Evolutionary conservation across 805 yeast genomes (phyloP).

Genomic region (Torulaspora microellipsoides): DNA sequence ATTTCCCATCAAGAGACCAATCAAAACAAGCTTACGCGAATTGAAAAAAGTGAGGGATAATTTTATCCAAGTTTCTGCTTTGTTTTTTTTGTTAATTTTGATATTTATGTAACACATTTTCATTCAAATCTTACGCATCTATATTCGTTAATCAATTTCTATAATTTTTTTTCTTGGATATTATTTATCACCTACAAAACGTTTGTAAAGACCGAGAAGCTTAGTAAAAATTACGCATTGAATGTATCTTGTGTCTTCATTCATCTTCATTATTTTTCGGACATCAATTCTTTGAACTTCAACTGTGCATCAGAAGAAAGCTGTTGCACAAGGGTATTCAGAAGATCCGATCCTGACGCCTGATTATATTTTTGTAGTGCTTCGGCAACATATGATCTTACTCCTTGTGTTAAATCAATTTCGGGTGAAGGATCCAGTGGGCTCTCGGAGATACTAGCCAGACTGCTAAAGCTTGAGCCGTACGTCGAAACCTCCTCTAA

Average conservation of each 20-base stretch:
- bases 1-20: constrained; percentile 12
- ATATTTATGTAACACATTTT: neutral
- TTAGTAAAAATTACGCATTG: neutral
- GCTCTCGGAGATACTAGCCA: constrained; percentile 56
- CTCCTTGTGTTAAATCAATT: constrained; percentile 35
- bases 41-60: constrained; percentile 5
- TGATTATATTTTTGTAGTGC: constrained; percentile 23
- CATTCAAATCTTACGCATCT: no score
- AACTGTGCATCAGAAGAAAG: constrained; percentile 25
- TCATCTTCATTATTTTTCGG: constrained; percentile 1
- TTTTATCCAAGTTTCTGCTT: neutral
- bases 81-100: neutral
- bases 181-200: no score
- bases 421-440: constrained; percentile 68
- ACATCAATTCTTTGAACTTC: constrained; percentile 23
- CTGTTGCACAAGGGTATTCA: constrained; percentile 25
- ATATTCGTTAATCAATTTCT: no score
- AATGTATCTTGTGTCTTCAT: neutral
- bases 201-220: no score
- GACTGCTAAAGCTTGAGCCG: constrained; percentile 78
- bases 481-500: constrained; percentile 72
- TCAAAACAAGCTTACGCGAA: constrained; percentile 9
- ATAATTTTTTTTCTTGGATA: no score
- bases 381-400: constrained; percentile 20
- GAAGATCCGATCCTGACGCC: constrained; percentile 16